A percentile compares a stretch with the other conserved stretches of the same genome.
phyloP scores from a whole-genome alignment of 768 basidiomycete species.

The Leccinum variicolor region DNA sequence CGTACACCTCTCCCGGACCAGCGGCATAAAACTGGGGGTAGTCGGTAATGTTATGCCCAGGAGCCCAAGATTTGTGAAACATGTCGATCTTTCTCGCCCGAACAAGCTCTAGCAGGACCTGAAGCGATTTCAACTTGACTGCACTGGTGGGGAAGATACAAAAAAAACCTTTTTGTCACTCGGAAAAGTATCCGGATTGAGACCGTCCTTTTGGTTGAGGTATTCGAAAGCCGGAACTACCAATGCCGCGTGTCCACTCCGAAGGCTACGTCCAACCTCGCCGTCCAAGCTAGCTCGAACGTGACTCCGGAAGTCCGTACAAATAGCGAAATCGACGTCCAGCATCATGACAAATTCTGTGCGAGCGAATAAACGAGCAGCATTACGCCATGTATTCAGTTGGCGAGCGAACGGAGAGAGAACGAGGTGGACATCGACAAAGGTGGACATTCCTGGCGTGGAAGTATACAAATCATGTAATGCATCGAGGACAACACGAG shows the following conservation, averaged over 20 bases:
- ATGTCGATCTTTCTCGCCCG: slow-evolving; percentile 55
- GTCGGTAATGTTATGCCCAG: slow-evolving; percentile 80
- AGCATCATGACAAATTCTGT: slow-evolving; percentile 89
- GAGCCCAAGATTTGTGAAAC: slow-evolving; percentile 76
- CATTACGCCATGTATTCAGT: slow-evolving; percentile 89
- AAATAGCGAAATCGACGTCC: slow-evolving; percentile 84
- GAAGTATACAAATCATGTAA: slow-evolving; percentile 67
- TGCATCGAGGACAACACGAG: slow-evolving; percentile 52
- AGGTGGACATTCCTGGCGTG: slow-evolving; percentile 58
- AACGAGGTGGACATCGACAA: slow-evolving; percentile 85
- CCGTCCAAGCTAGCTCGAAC: slow-evolving; percentile 41
- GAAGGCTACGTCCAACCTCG: slow-evolving; percentile 41
- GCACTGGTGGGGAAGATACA: background rate
- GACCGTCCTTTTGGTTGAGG: slow-evolving; percentile 58
- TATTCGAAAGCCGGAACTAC: slow-evolving; percentile 89
- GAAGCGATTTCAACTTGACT: background rate
- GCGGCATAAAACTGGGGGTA: slow-evolving; percentile 66
- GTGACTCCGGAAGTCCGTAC: slow-evolving; percentile 71
- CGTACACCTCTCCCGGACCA: slow-evolving; percentile 65
- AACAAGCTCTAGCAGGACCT: slow-evolving; percentile 61
- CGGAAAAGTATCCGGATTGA: slow-evolving; percentile 59
- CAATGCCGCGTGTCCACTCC: slow-evolving; percentile 62
- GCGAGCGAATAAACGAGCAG: slow-evolving; percentile 78
- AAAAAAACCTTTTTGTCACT: slow-evolving; percentile 56
- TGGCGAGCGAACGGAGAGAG: slow-evolving; percentile 78